These are phyloP conservation scores for Clonostachys chloroleuca DNA, from an alignment of 2,329 filamentous ascomycete species.

Conservation along the genomic window DNA sequence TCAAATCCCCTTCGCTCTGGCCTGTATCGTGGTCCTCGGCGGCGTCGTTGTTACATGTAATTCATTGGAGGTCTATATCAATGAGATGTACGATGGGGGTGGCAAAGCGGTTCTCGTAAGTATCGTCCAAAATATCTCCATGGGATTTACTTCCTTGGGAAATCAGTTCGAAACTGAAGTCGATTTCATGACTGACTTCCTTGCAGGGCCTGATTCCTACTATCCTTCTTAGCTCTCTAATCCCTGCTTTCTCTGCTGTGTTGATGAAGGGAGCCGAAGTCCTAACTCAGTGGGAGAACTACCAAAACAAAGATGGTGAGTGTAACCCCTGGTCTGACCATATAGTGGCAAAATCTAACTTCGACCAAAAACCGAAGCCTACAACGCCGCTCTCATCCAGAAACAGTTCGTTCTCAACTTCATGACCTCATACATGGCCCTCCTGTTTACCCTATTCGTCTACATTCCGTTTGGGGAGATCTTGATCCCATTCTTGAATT, in stretches of 20 bases:
- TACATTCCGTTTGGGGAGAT: conserved; percentile 88
- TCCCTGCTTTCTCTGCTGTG: conserved; percentile 73
- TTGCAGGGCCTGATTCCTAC: conserved; percentile 81
- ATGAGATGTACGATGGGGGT: conserved; percentile 86
- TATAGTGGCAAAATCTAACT: not conserved
- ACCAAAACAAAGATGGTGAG: conserved; percentile 73
- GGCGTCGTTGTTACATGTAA: conserved; percentile 83
- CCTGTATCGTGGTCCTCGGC: conserved; percentile 69
- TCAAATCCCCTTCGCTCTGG: conserved; percentile 79
- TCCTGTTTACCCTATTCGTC: conserved; percentile 90
- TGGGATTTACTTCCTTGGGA: not conserved
- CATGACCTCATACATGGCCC: conserved; percentile 88
- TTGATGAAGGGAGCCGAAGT: conserved; percentile 73
- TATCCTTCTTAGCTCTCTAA: conserved; percentile 73
- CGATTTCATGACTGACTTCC: conserved; percentile 5
- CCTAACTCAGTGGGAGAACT: conserved; percentile 84
- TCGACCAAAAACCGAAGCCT: conserved; percentile 37
- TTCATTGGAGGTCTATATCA: conserved; percentile 92
- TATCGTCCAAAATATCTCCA: conserved; percentile 2
- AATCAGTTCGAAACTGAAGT: too few relatives aligned
- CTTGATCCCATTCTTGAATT: conserved; percentile 79
- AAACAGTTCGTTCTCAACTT: conserved; percentile 97
- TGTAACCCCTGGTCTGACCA: not conserved
- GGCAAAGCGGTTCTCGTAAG: conserved; percentile 79
- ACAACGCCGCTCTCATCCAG: conserved; percentile 78